phyloP scores from a whole-genome alignment of 306 rosid genomes.

The Casuarina cunninghamiana region DNA sequence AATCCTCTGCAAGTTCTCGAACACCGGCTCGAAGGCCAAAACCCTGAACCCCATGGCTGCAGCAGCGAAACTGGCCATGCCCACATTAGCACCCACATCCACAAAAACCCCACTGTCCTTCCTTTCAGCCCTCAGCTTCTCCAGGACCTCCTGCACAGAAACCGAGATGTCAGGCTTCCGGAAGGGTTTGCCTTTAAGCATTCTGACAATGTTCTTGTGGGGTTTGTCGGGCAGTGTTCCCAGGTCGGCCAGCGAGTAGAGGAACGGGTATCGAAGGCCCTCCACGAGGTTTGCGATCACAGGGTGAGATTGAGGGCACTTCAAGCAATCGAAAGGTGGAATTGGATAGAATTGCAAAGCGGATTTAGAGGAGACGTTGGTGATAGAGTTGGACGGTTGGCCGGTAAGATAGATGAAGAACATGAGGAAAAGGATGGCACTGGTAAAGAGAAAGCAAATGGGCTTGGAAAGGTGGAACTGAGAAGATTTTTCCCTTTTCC shows the following conservation, averaged over 20 bases:
- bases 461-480: constrained; percentile 57
- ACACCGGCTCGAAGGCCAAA: constrained; percentile 84
- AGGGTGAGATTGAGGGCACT: constrained; percentile 77
- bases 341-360: constrained; percentile 40
- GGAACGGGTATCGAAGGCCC: constrained; percentile 72
- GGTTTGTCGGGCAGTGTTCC: constrained; percentile 90
- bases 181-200: constrained; percentile 80
- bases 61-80: constrained; percentile 93
- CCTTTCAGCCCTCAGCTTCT: constrained; percentile 50
- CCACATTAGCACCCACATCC: constrained; percentile 95
- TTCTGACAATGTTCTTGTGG: constrained; percentile 77
- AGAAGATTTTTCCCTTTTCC: constrained; percentile 69
- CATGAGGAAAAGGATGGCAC: constrained; percentile 46
- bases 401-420: constrained; percentile 44
- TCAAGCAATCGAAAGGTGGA: constrained; percentile 69
- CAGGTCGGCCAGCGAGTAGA: constrained; percentile 82
- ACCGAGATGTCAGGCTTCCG: constrained; percentile 82
- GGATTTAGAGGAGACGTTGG: constrained; percentile 26
- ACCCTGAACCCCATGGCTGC: constrained; percentile 86
- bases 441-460: constrained; percentile 33
- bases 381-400: constrained; percentile 27
- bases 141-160: constrained; percentile 76
- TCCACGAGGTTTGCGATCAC: constrained; percentile 81
- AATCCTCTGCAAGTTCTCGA: constrained; percentile 90
- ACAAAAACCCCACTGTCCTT: constrained; percentile 60